These are phyloP conservation scores for Pythium grandisporangium DNA, from an alignment of 352 stramenopile species.

Conservation along the genomic window DNA sequence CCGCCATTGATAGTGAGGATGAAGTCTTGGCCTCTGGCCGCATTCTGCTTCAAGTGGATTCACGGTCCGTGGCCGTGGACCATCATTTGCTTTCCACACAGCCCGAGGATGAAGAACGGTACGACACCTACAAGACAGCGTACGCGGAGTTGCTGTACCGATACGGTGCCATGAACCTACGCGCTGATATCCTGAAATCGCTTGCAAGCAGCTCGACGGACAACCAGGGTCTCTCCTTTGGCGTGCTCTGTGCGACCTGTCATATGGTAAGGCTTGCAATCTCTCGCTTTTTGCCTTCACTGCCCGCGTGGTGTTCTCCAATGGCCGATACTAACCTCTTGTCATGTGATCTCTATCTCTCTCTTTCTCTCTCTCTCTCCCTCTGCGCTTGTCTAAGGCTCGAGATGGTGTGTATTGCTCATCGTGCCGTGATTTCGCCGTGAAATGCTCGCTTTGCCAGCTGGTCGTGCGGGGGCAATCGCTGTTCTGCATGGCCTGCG, in stretches of 20 bases:
- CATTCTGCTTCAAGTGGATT: slow-evolving; percentile 40
- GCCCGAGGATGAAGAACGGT: slow-evolving; percentile 43
- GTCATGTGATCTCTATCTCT: too few relatives aligned
- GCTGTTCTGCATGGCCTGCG: slow-evolving; percentile 83
- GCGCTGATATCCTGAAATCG: slow-evolving; percentile 67
- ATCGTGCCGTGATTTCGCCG: slow-evolving; percentile 59
- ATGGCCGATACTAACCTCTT: too few relatives aligned
- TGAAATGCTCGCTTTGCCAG: slow-evolving; percentile 77
- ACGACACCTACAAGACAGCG: slow-evolving; percentile 74
- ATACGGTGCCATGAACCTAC: slow-evolving; percentile 65
- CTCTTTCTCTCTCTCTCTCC: not conserved
- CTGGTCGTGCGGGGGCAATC: slow-evolving; percentile 76
- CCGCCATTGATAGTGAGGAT: slow-evolving; percentile 9
- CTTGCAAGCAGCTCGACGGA: slow-evolving; percentile 18
- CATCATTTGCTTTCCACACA: slow-evolving; percentile 36
- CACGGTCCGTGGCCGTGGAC: slow-evolving; percentile 23
- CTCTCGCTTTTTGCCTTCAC: not conserved
- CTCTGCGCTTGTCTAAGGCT: slow-evolving; percentile 17
- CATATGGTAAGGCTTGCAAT: slow-evolving; percentile 26
- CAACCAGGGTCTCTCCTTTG: slow-evolving; percentile 46
- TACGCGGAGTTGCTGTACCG: slow-evolving; percentile 79
- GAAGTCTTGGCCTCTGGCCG: slow-evolving; percentile 29
- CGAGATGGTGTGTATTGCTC: slow-evolving; percentile 48
- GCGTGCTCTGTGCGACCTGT: slow-evolving; percentile 55
- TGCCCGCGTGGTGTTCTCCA: not conserved